Evolutionary conservation across 169 alveolate genomes (phyloP).

Genomic region (Theileria equi): DNA sequence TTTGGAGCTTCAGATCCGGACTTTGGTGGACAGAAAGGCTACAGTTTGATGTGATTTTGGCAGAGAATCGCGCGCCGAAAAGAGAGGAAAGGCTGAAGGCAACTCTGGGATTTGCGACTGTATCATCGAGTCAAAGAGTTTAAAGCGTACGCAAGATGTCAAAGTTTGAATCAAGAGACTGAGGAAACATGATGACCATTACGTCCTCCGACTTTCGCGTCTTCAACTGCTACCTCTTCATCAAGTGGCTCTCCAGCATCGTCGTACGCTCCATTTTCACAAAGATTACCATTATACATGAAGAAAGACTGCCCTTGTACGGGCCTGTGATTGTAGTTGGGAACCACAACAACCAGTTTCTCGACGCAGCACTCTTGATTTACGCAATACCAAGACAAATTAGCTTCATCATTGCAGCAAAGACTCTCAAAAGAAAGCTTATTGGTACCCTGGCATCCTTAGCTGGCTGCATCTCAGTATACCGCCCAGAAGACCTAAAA

Average conservation of each 20-base stretch:
- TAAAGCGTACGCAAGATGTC: no score
- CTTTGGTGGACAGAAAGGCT: no score
- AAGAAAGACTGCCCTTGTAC: conserved; percentile 85
- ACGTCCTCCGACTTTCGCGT: conserved; percentile 61
- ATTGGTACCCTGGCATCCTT: conserved; percentile 82
- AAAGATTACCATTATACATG: conserved; percentile 80
- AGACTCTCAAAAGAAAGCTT: conserved; percentile 74
- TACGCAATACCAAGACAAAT: conserved; percentile 86
- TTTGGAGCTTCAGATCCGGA: no score
- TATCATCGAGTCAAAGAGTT: no score
- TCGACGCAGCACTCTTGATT: conserved; percentile 85
- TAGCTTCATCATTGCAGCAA: conserved; percentile 82
- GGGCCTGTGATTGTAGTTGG: conserved; percentile 89
- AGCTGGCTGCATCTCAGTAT: conserved; percentile 87
- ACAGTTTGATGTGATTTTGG: no score
- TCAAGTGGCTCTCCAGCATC: conserved; percentile 62
- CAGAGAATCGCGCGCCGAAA: no score
- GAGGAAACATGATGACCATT: no score
- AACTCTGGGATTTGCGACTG: no score
- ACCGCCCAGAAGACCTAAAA: conserved; percentile 84
- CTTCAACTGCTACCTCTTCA: conserved; percentile 63
- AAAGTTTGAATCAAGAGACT: no score
- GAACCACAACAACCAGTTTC: conserved; percentile 88
- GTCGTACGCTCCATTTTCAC: conserved; percentile 73
- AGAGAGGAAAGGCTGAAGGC: no score